Base-by-base conservation (phyloP, 2,329 filamentous ascomycete genomes). In the Ophioceras dolichostomum region DNA sequence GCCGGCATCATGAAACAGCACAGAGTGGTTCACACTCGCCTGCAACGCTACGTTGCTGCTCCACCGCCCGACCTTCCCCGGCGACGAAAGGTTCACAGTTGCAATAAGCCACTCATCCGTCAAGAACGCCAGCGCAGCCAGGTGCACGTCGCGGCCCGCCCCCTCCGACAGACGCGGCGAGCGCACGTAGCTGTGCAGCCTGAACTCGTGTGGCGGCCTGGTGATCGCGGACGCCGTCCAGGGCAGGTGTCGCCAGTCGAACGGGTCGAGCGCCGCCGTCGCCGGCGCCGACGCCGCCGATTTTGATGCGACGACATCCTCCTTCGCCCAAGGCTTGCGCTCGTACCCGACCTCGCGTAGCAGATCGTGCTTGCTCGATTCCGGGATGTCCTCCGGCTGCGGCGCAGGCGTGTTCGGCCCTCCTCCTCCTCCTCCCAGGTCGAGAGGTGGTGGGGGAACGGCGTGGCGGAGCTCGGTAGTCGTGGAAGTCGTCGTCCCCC, bases 171-270 rank as follows among this genome's bases (percentile, higher is more conserved):
- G 20, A 12, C 28, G 36, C 28, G 28, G 18, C 19, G 36, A 37
- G 10, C 36, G 36, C 20, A 37, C 36, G 36, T 32, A 37, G 14
- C 28, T 32, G 28, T 13, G 36, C 20, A 37, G 36, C 9, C 36
- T 17, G 36, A 18, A 37, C 10, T 17, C 22, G 36, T 21, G 20
- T 9, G 36, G 36, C 14, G 22, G 22, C 12, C 8, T 7, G 8
- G 8, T 7, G 8, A 7, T 7, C 22, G 22, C 8, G 8, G 22
- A 26, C 12, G 22, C 22, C 22, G 12, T 26, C 12, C 7, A 8
- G 8, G 22, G 8, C n/a, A n/a, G n/a, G n/a, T n/a, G n/a, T n/a
- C n/a, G n/a, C n/a, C n/a, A n/a, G n/a, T n/a, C n/a, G n/a, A n/a
- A n/a, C n/a, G n/a, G n/a, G n/a, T n/a, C n/a, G n/a, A n/a, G n/a